Base-by-base conservation (phyloP, 768 basidiomycete genomes). In the Termitomyces sp. region DNA sequence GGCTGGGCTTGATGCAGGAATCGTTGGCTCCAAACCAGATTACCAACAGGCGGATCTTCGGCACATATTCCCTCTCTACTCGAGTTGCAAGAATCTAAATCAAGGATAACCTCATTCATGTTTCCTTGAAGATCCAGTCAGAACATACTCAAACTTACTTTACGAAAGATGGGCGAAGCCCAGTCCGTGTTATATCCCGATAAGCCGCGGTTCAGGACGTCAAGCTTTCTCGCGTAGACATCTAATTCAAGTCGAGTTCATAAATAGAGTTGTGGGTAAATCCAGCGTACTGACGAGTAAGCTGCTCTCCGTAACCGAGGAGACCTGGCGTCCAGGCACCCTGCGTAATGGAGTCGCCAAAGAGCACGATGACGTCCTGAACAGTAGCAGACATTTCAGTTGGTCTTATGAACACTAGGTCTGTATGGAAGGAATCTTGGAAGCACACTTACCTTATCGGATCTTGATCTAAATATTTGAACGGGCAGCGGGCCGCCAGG, bases 1-100 rank as follows among this genome's bases (percentile, higher is more conserved):
- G 70, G 19, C 78, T 83, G 0, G 79, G 80, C 28, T 71, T 68
- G 48, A 90, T 74, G 60, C 80, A 82, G 6, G 94, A 82, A 67
- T 98, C 94, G 70, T 98, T 98, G 15, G 86, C 85, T 46, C 93
- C 93, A 57, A 90, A 90, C 92, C 92, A 97, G 64, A 96, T 83
- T 6, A 82, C 82, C 56, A 95, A 74, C n/a, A 95, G 68, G 41
- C 81, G 82, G 35, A 93, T 76, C 44, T 76, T 81, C 8, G 88
- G 85, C 37, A 74, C 72, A 50, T 77, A 69, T 21, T 67, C 62
- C 52, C 72, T 76, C 54, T 78, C 77, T 6, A 74, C 62, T 59
- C 70, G 75, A 56, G 76, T 81, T 14, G 84, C 81, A 51, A 93
- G 73, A 58, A 81, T 75, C 87, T 90, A 60, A 10, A 51, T 54